Evolutionary conservation across 495 filamentous ascomycete species (phyloP).

Genomic region (Aspergillus panamensis): DNA sequence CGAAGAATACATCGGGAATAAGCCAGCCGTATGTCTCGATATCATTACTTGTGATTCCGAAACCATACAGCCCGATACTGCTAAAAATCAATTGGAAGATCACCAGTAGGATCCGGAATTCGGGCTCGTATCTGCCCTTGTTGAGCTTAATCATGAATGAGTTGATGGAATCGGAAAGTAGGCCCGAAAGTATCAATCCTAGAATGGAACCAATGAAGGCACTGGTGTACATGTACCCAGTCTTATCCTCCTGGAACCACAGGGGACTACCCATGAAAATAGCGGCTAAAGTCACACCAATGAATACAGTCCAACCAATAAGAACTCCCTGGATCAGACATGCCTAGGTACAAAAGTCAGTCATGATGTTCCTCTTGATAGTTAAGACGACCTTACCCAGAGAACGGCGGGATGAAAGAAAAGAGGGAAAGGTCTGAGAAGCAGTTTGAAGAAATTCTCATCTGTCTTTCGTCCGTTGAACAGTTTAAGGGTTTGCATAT

Average conservation of each 20-base stretch:
- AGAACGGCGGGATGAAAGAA: slow-evolving; percentile 80
- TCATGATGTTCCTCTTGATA: neutral
- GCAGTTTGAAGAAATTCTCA: slow-evolving; percentile 56
- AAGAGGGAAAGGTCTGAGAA: slow-evolving; percentile 60
- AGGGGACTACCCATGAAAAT: slow-evolving; percentile 78
- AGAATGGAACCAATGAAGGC: slow-evolving; percentile 80
- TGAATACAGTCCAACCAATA: slow-evolving; percentile 94
- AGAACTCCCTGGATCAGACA: slow-evolving; percentile 86
- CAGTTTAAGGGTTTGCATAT: slow-evolving; percentile 53
- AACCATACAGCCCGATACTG: slow-evolving; percentile 77
- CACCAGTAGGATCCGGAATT: slow-evolving; percentile 80
- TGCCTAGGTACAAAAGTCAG: slow-evolving; percentile 38
- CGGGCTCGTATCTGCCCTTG: slow-evolving; percentile 81
- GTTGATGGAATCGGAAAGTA: slow-evolving; percentile 69
- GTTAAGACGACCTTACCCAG: slow-evolving; percentile 49
- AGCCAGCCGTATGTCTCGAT: slow-evolving; percentile 62
- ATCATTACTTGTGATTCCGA: slow-evolving; percentile 66
- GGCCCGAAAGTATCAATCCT: slow-evolving; percentile 72
- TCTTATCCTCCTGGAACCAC: slow-evolving; percentile 76
- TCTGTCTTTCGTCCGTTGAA: slow-evolving; percentile 81
- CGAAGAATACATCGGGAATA: slow-evolving; percentile 74
- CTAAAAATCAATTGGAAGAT: slow-evolving; percentile 76
- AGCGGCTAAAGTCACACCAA: slow-evolving; percentile 79
- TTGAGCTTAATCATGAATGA: slow-evolving; percentile 68
- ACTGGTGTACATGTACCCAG: slow-evolving; percentile 84